A percentile compares a stretch with the other conserved stretches of the same genome.
Conservation (phyloP, 441 rosid species). For the Pelargonium australe region DNA sequence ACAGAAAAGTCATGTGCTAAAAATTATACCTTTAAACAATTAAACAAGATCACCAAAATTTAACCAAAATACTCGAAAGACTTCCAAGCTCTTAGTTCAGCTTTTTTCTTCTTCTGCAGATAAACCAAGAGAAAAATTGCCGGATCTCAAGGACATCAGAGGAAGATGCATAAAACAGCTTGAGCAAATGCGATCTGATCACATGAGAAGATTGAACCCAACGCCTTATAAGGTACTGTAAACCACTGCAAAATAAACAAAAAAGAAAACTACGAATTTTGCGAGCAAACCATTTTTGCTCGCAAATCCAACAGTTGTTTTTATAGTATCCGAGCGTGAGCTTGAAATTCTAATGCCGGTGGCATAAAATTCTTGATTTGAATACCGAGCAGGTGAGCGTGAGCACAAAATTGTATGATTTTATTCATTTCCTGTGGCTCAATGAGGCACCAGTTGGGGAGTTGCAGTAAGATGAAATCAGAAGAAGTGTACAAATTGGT, state of each 20-base stretch:
- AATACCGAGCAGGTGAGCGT: conserved; percentile 69
- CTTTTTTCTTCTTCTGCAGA: conserved; percentile 25
- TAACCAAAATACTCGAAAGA: neutral
- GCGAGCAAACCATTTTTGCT: neutral
- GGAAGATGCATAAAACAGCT: conserved; percentile 72
- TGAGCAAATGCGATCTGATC: conserved; percentile 90
- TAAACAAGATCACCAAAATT: no score
- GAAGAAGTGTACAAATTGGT: no score
- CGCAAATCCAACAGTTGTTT: neutral
- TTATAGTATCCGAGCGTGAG: no score
- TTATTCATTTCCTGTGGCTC: conserved; percentile 96
- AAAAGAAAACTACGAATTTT: no score
- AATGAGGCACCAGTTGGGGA: conserved; percentile 98
- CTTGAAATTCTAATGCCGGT: no score
- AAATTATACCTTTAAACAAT: no score
- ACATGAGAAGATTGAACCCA: conserved; percentile 91
- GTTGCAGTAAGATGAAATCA: conserved; percentile 35
- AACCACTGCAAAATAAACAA: neutral
- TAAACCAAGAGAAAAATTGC: conserved; percentile 54
- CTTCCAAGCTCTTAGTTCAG: neutral
- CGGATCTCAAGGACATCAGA: conserved; percentile 56
- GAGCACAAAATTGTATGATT: conserved; percentile 77
- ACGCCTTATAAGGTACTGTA: conserved; percentile 81
- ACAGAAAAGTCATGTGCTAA: no score
- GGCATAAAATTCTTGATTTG: no score